Conservation (phyloP, 192 early-diverging fungal species). For the Backusella luteola region DNA sequence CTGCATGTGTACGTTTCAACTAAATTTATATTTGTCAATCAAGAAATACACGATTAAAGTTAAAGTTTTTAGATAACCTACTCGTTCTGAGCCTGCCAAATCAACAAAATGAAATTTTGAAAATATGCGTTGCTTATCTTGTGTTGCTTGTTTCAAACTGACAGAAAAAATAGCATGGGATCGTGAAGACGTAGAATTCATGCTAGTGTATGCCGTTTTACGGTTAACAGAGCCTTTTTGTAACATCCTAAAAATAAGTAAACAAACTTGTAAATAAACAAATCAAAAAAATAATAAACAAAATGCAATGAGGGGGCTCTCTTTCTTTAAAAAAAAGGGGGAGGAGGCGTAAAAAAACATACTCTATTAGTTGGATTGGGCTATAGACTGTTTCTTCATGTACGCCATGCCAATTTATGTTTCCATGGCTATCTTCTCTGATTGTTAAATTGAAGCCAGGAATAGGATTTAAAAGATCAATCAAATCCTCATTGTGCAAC, state of each 20-base stretch:
- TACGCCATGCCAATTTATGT: conserved; percentile 82
- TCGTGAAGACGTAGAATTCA: conserved; percentile 91
- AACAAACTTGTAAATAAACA: conserved; percentile 11
- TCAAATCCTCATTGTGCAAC: conserved; percentile 94
- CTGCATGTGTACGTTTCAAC: conserved; percentile 87
- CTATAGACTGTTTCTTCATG: conserved; percentile 71
- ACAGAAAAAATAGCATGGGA: conserved; percentile 97
- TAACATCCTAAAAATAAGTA: conserved; percentile 39
- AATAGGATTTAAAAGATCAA: conserved; percentile 72
- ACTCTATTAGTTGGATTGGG: conserved; percentile 60
- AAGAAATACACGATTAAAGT: not conserved
- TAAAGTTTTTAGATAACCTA: conserved; percentile 24
- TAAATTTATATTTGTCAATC: conserved; percentile 23
- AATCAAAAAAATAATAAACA: not conserved
- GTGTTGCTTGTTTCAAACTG: conserved; percentile 69
- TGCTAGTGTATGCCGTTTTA: conserved; percentile 87
- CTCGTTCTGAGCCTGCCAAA: conserved; percentile 93
- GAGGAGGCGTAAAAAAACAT: conserved; percentile 12
- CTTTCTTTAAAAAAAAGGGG: not conserved
- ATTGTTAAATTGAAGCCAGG: conserved; percentile 38
- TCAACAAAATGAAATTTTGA: conserved; percentile 98
- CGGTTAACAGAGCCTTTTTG: conserved; percentile 52
- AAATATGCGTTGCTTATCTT: conserved; percentile 19
- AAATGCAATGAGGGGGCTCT: not conserved
- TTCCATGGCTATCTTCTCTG: conserved; percentile 82